phyloP scores from a whole-genome alignment of 345 rosid genomes.

The Bruguiera sexangula region DNA sequence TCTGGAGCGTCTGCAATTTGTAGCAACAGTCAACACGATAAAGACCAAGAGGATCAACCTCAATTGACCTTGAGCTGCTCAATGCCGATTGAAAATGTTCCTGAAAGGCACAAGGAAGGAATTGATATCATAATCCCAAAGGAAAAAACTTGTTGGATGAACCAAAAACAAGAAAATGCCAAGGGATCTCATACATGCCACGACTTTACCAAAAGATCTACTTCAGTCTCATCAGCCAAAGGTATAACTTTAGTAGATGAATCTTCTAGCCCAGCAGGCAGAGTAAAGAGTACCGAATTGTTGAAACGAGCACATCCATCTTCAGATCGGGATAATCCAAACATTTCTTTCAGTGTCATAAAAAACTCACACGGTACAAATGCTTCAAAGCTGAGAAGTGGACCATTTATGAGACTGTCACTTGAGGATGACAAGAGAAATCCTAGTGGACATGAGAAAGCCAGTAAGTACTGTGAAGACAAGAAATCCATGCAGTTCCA shows the following conservation, averaged over 20 bases:
- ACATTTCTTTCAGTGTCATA: conserved; percentile 23
- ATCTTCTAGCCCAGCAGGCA: conserved; percentile 19
- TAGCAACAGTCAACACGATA: conserved; percentile 18
- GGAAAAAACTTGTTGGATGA: conserved; percentile 14
- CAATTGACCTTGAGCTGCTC: conserved; percentile 36
- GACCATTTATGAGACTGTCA: conserved; percentile 26
- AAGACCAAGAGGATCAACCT: conserved; percentile 17
- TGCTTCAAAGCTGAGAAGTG: conserved; percentile 31
- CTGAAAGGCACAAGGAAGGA: conserved; percentile 27
- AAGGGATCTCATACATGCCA: conserved; percentile 19
- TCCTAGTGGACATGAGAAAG: conserved; percentile 29
- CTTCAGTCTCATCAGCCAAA: conserved; percentile 18
- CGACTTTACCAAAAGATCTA: conserved; percentile 23
- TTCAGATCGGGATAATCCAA: conserved; percentile 26
- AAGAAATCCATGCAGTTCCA: conserved; percentile 8
- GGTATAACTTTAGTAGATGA: conserved; percentile 22
- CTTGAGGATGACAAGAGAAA: conserved; percentile 29
- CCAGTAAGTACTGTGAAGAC: conserved; percentile 16
- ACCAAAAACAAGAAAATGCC: conserved; percentile 21
- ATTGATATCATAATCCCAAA: conserved; percentile 15
- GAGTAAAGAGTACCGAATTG: conserved; percentile 24
- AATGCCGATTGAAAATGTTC: conserved; percentile 31
- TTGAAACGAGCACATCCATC: conserved; percentile 32
- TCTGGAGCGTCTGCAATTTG: conserved; percentile 18
- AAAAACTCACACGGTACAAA: conserved; percentile 18